phyloP scores from a whole-genome alignment of 148 eudicot genomes.

The Gaultheria prostrata region DNA sequence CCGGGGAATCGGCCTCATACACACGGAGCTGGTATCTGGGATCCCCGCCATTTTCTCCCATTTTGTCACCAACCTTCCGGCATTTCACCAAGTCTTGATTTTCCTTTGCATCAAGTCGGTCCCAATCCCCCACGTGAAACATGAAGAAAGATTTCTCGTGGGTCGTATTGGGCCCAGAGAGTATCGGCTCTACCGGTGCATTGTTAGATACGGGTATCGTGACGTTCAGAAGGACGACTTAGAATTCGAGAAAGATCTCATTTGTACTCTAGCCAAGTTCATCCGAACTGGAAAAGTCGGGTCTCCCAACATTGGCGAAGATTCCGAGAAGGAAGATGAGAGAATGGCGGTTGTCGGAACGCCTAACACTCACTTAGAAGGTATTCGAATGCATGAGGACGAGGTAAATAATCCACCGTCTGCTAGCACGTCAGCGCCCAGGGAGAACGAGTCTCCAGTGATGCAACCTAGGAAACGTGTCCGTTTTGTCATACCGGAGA shows the following conservation, averaged over 20 bases:
- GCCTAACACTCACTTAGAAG: conserved; percentile 50
- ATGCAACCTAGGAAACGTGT: conserved; percentile 55
- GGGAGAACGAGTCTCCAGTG: conserved; percentile 41
- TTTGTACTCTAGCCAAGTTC: conserved; percentile 78
- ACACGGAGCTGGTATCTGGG: conserved; percentile 92
- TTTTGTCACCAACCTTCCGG: conserved; percentile 94
- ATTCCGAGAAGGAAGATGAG: conserved; percentile 33
- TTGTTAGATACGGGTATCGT: conserved; percentile 82
- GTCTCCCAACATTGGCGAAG: conserved; percentile 21
- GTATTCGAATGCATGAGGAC: conserved; percentile 46
- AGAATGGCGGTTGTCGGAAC: conserved; percentile 80
- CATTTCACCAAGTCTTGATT: conserved; percentile 85
- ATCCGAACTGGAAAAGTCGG: conserved; percentile 46
- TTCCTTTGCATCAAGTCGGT: conserved; percentile 82
- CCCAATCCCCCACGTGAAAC: conserved; percentile 74
- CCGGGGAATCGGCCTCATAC: conserved; percentile 83
- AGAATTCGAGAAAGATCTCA: conserved; percentile 79
- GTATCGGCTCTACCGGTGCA: conserved; percentile 62
- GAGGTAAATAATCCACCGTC: conserved; percentile 9
- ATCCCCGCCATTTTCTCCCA: conserved; percentile 96
- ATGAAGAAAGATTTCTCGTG: conserved; percentile 77
- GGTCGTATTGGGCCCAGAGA: conserved; percentile 82
- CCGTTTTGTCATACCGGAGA: conserved; percentile 70
- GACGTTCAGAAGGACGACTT: conserved; percentile 84
- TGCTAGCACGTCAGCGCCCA: conserved; percentile 42